Conservation (phyloP, 495 filamentous ascomycete species). For the Glonium stellatum region DNA sequence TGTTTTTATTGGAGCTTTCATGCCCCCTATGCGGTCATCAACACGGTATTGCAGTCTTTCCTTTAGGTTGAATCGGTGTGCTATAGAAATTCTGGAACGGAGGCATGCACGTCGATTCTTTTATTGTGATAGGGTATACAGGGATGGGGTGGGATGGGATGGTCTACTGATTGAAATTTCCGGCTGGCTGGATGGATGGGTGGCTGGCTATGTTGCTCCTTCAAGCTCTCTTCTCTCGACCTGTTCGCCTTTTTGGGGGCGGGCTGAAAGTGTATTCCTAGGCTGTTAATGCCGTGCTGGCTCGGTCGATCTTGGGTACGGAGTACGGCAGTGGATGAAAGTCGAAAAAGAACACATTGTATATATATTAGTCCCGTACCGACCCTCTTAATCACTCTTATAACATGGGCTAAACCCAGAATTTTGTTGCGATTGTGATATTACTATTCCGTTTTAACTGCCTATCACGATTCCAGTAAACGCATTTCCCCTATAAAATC, state of each 20-base stretch:
- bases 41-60: constrained; percentile 3
- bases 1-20: too few species aligned
- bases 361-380: neutral
- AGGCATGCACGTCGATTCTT: neutral
- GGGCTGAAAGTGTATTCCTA: neutral
- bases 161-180: neutral
- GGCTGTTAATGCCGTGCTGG: neutral
- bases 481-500: too few species aligned
- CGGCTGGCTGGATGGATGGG: constrained; percentile 2
- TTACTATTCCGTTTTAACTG: too few species aligned
- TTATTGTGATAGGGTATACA: neutral
- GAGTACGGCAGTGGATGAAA: neutral
- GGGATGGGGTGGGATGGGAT: neutral
- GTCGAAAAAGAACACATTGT: constrained; percentile 1
- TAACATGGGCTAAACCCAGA: neutral
- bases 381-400: neutral
- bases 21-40: neutral
- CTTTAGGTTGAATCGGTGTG: neutral
- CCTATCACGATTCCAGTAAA: too few species aligned
- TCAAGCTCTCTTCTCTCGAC: constrained; percentile 1
- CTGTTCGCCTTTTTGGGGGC: neutral
- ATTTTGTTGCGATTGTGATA: neutral
- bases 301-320: neutral
- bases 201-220: neutral
- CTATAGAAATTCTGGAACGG: neutral